Percentiles rank a stretch among this genome's conserved stretches.
phyloP scores from a whole-genome alignment of 352 stramenopile genomes.

The Phytopythium boreale region DNA sequence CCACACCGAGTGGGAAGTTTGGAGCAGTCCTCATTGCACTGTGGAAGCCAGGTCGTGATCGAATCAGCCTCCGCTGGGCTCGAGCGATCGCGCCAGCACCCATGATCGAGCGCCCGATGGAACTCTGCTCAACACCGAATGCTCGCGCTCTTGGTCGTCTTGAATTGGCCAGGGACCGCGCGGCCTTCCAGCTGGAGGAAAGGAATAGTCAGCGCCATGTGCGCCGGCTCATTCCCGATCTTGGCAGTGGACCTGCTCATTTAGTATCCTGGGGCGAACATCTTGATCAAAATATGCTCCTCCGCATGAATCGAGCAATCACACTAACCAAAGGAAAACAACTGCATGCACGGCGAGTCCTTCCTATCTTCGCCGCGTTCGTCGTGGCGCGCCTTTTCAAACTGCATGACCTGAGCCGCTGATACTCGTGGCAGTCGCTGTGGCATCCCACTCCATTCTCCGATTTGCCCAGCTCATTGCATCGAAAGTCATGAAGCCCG shows the following conservation, averaged over 20 bases:
- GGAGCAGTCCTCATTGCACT: no score
- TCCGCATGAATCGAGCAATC: neutral
- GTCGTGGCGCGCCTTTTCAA: neutral
- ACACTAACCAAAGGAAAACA: neutral
- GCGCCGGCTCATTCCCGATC: neutral
- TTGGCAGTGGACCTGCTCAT: conserved; percentile 2
- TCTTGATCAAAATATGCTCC: neutral
- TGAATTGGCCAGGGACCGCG: no score
- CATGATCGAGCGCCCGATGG: no score
- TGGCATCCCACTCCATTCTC: neutral
- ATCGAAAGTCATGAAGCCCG: conserved; percentile 23
- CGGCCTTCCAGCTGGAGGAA: neutral
- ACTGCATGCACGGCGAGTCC: neutral
- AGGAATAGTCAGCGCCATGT: neutral
- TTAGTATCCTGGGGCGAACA: neutral
- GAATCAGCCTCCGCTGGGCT: no score
- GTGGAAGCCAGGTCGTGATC: no score
- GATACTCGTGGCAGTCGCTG: neutral
- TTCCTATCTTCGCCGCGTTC: neutral
- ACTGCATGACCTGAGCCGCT: neutral
- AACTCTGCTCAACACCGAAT: no score
- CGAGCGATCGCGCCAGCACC: no score
- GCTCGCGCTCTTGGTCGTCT: no score
- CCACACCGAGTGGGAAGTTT: no score
- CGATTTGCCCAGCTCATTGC: neutral